Conservation (phyloP, 164 flowering plant species). For the Macadamia integrifolia region DNA sequence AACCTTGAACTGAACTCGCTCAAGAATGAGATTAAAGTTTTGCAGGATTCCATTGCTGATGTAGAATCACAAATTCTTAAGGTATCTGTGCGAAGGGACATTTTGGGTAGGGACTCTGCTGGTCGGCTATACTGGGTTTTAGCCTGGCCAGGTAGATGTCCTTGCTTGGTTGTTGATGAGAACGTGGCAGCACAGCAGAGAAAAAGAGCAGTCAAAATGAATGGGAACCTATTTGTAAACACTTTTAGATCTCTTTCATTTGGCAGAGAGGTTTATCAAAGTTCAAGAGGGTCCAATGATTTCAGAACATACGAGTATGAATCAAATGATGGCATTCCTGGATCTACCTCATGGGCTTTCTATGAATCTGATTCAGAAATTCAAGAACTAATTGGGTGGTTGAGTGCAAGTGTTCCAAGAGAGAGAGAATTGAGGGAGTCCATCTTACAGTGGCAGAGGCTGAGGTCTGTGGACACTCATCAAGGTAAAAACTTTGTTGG, state of each 20-base stretch:
- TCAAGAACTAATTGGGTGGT: constrained; percentile 54
- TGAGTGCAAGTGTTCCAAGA: constrained; percentile 41
- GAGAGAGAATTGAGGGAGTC: constrained; percentile 82
- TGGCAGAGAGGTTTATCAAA: constrained; percentile 7
- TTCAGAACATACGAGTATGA: constrained; percentile 24
- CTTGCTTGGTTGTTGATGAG: constrained; percentile 52
- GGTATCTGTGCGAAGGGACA: constrained; percentile 57
- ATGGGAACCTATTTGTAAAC: neutral
- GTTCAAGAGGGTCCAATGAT: constrained; percentile 24
- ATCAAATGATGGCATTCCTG: constrained; percentile 12
- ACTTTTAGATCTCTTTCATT: constrained; percentile 6
- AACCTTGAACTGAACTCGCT: constrained; percentile 35
- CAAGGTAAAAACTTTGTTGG: constrained; percentile 16
- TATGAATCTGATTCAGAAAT: constrained; percentile 66
- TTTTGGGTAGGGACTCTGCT: constrained; percentile 64
- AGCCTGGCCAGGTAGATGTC: constrained; percentile 32
- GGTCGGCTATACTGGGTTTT: constrained; percentile 75
- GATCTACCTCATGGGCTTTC: constrained; percentile 38
- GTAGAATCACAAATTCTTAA: constrained; percentile 52
- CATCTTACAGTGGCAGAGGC: constrained; percentile 49
- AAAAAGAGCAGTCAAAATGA: constrained; percentile 5
- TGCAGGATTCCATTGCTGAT: constrained; percentile 44
- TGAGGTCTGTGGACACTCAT: constrained; percentile 24
- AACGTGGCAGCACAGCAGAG: constrained; percentile 19
- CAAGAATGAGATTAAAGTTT: constrained; percentile 33